Evolutionary conservation across 441 rosid species (phyloP), one percentile per base, ranked within the genome.

Genomic region (Mallotus japonicus): DNA sequence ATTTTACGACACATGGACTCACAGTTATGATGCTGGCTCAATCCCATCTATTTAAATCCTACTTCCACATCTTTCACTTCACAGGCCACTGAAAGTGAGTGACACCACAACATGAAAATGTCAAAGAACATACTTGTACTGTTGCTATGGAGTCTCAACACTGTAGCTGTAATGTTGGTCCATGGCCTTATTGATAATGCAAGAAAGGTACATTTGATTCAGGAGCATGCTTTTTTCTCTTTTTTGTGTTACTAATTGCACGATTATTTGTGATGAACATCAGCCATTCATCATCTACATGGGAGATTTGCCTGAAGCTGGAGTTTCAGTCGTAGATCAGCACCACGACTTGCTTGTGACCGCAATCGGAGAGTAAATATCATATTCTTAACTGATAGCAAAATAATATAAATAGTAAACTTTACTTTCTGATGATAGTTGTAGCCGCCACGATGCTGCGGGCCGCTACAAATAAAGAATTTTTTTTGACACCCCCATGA

Each of bases 221-320:
- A 46, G 51, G 5, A 17, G 20, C 24, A 34, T 22, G 8, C 4
- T 3, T 24, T 28, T 4, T 28, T n/a, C n/a, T n/a, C n/a, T n/a
- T 59, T 59, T 6, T 11, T 8, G 6, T 3, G 8, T 53, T 19
- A 32, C 0, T 0, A 16, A 5, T 14, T 46, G 24, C n/a, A 19
- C 12, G 17, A 54, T 9, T 10, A 20, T 68, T 68, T 53, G 20
- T 53, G 6, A 59, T 65, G 57, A 73, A 62, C 9, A 58, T 70
- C 84, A 90, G 98, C 75, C 90, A 32, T 89, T 89, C 76, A 90
- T 94, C 47, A 88, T 92, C 10, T 94, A 92, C 85, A 88, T 92
- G 93, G 99, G 97, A 80, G 93, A 86, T 37, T 55, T 72, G 15
- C 72, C 82, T 4, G 73, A 65, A 22, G 67, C 76, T 13, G 76